A percentile compares a stretch with the other conserved stretches of the same genome.
phyloP scores from a whole-genome alignment of 371 early-diverging fungal species.

The Rhizopus delemar region DNA sequence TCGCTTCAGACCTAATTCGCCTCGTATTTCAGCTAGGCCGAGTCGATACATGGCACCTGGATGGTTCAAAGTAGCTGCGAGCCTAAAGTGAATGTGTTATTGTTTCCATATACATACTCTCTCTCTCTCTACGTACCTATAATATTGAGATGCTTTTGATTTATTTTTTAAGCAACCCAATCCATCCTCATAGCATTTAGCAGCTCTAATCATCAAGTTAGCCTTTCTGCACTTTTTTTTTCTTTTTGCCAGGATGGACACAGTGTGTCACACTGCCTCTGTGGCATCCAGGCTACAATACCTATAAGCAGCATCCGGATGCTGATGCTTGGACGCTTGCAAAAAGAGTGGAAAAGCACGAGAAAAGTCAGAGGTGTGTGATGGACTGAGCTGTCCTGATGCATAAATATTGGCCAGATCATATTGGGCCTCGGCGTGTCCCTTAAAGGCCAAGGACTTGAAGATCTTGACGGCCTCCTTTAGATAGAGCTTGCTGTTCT shows the following conservation, averaged over 20 bases:
- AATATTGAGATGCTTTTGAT: slow-evolving; percentile 67
- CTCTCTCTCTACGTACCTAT: slow-evolving; percentile 41
- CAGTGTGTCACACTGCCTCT: no score
- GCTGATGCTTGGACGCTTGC: slow-evolving; percentile 68
- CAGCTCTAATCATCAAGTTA: slow-evolving; percentile 41
- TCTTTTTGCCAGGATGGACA: no score
- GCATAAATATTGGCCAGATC: slow-evolving; percentile 68
- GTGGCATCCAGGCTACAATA: slow-evolving; percentile 4
- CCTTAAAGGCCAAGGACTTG: slow-evolving; percentile 55
- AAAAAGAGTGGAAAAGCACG: slow-evolving; percentile 69
- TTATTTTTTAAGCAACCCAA: slow-evolving; percentile 61
- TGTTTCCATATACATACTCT: neutral
- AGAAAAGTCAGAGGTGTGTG: slow-evolving; percentile 62
- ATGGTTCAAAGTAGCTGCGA: slow-evolving; percentile 65
- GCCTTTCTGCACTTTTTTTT: neutral
- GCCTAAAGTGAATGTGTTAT: neutral
- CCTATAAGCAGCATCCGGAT: slow-evolving; percentile 66
- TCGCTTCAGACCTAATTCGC: slow-evolving; percentile 63
- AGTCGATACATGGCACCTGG: slow-evolving; percentile 75
- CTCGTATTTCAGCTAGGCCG: slow-evolving; percentile 70
- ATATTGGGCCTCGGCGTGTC: slow-evolving; percentile 66
- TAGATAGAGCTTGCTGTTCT: slow-evolving; percentile 48
- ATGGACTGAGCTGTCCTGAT: slow-evolving; percentile 51
- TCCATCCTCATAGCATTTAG: slow-evolving; percentile 71
- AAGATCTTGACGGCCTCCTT: slow-evolving; percentile 62